Conservation (phyloP, 1,139 yeast genomes). For the Taiozyma sp. region DNA sequence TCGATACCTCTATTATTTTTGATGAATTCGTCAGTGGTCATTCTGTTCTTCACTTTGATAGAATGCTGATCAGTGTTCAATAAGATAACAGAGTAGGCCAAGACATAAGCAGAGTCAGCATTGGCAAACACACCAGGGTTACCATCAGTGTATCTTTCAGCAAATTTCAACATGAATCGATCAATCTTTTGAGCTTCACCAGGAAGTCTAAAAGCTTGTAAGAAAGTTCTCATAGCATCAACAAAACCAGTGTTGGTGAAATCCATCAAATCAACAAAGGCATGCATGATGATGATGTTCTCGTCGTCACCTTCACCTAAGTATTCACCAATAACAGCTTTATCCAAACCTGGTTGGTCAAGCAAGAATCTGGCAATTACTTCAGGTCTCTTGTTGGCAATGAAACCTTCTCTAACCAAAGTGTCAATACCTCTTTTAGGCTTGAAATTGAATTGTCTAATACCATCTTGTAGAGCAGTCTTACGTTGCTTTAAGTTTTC, state of each 20-base stretch:
- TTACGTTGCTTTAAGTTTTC: conserved; percentile 81
- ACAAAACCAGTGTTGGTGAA: conserved; percentile 67
- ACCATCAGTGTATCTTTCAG: conserved; percentile 83
- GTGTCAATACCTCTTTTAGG: conserved; percentile 74
- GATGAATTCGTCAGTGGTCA: conserved; percentile 84
- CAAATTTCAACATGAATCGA: conserved; percentile 93
- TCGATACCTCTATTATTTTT: conserved; percentile 90
- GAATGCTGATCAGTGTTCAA: conserved; percentile 93
- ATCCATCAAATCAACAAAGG: conserved; percentile 86
- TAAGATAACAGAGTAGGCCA: conserved; percentile 90
- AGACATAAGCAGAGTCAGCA: conserved; percentile 90
- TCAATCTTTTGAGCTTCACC: conserved; percentile 99
- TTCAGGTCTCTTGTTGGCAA: conserved; percentile 52
- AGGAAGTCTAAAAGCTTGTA: conserved; percentile 88
- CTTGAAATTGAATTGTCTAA: conserved; percentile 73
- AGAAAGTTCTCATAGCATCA: conserved; percentile 76
- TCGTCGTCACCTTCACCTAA: conserved; percentile 85
- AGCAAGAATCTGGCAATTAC: conserved; percentile 73
- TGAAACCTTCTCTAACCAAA: conserved; percentile 58
- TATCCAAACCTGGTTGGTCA: conserved; percentile 76
- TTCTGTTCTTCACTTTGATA: conserved; percentile 74
- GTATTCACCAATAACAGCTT: conserved; percentile 82
- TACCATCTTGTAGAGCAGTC: conserved; percentile 72
- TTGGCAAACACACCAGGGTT: conserved; percentile 83
- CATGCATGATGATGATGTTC: conserved; percentile 83